phyloP scores from a whole-genome alignment of 345 rosid species.

The Trapa incisa region DNA sequence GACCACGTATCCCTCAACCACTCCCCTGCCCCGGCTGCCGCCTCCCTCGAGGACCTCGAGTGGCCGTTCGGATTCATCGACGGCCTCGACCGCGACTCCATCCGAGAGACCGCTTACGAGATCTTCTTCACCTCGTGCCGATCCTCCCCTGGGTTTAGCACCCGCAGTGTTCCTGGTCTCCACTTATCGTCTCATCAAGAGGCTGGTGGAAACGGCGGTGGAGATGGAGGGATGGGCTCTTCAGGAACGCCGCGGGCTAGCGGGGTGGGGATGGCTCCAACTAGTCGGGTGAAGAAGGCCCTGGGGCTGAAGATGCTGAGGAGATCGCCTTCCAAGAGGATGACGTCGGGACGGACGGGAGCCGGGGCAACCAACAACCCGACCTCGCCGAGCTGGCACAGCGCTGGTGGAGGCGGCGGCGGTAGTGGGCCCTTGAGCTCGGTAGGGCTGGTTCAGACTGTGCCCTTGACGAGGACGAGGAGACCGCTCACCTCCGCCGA shows the following conservation, averaged over 20 bases:
- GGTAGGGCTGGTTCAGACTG: conserved; percentile 11
- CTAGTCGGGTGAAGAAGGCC: conserved; percentile 63
- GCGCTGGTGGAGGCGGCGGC: background rate
- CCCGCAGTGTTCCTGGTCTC: conserved; percentile 43
- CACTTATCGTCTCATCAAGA: background rate
- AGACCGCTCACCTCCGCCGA: conserved; percentile 91
- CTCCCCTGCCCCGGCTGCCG: background rate
- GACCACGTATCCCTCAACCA: background rate
- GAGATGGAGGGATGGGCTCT: conserved; percentile 15
- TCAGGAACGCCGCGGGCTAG: conserved; percentile 15
- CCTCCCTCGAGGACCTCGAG: conserved; percentile 25
- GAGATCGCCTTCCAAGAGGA: conserved; percentile 69
- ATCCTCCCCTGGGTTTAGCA: conserved; percentile 81
- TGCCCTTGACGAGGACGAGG: conserved; percentile 44
- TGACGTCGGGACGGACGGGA: conserved; percentile 21
- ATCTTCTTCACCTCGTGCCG: conserved; percentile 88
- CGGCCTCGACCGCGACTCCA: conserved; percentile 46
- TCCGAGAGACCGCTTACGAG: conserved; percentile 79
- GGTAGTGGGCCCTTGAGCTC: conserved; percentile 17
- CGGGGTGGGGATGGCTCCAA: conserved; percentile 65
- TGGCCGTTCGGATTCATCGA: conserved; percentile 67
- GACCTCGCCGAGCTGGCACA: conserved; percentile 34
- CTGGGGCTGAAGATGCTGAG: conserved; percentile 69
- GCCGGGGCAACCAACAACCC: conserved; percentile 23
- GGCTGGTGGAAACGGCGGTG: too few species aligned